Conservation (phyloP, 352 stramenopile genomes). For the Phytophthora lateralis region DNA sequence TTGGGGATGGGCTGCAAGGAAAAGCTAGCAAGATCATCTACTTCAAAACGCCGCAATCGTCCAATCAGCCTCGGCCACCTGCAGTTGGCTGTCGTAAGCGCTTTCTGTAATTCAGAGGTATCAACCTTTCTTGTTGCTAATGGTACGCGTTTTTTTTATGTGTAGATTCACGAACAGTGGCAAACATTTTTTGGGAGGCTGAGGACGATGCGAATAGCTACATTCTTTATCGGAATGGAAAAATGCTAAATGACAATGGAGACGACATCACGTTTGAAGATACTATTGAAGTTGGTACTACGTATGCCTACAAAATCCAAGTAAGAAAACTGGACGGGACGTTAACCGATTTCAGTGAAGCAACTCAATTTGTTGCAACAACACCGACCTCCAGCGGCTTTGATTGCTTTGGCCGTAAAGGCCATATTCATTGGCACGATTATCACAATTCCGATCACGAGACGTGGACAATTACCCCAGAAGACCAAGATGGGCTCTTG, state of each 20-base stretch:
- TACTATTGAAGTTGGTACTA: constrained; percentile 28
- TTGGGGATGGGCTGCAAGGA: constrained; percentile 33
- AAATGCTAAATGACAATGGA: constrained; percentile 28
- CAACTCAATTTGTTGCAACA: constrained; percentile 25
- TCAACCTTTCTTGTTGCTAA: neutral
- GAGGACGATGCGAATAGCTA: constrained; percentile 37
- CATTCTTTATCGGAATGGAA: constrained; percentile 41
- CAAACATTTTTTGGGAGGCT: constrained; percentile 42
- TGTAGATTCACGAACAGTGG: constrained; percentile 37
- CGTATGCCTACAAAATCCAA: constrained; percentile 48
- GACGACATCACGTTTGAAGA: constrained; percentile 49
- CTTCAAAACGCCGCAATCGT: constrained; percentile 41
- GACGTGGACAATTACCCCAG: constrained; percentile 48
- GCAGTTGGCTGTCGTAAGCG: constrained; percentile 57
- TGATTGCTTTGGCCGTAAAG: constrained; percentile 36
- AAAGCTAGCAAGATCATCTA: constrained; percentile 42
- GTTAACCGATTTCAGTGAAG: constrained; percentile 36
- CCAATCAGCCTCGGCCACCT: constrained; percentile 48
- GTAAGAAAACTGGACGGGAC: constrained; percentile 28
- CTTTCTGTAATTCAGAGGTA: neutral
- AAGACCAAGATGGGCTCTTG: constrained; percentile 23
- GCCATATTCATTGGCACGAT: constrained; percentile 41
- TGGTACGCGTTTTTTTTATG: neutral
- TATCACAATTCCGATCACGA: constrained; percentile 44
- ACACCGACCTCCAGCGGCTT: constrained; percentile 24